These are phyloP conservation scores for Gaeumannomyces tritici DNA, from an alignment of 2,329 filamentous ascomycete genomes.

Conservation along the genomic window DNA sequence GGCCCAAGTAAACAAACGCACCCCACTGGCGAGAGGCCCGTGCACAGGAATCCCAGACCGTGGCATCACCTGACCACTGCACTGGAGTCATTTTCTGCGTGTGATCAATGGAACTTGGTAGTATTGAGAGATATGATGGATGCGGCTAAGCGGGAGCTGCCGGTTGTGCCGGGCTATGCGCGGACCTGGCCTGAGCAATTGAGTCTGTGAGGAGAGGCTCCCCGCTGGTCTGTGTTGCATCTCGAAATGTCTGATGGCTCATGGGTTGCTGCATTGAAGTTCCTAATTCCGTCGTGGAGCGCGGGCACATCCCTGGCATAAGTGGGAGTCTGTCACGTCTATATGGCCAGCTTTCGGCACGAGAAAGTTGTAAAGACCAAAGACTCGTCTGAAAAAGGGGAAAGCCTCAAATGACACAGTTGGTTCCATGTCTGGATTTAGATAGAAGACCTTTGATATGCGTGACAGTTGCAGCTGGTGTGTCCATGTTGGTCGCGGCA, in stretches of 20 bases:
- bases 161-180: background rate
- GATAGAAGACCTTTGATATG: background rate
- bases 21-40: background rate
- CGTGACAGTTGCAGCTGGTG: background rate
- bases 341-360: no score
- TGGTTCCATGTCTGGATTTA: no score
- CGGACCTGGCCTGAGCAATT: background rate
- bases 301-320: background rate
- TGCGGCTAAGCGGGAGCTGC: background rate
- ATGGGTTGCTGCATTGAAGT: background rate
- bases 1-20: background rate
- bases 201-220: background rate
- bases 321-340: no score
- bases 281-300: background rate
- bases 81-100: background rate
- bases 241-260: background rate
- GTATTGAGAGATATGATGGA: background rate
- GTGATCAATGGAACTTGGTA: background rate
- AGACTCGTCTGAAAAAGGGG: no score
- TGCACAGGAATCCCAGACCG: background rate
- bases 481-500: background rate
- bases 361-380: no score
- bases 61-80: background rate
- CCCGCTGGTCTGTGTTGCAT: background rate
- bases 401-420: no score